Percentiles rank a stretch among this genome's conserved stretches.
phyloP scores from a whole-genome alignment of 179 eudicot species.

The Spinacia oleracea region DNA sequence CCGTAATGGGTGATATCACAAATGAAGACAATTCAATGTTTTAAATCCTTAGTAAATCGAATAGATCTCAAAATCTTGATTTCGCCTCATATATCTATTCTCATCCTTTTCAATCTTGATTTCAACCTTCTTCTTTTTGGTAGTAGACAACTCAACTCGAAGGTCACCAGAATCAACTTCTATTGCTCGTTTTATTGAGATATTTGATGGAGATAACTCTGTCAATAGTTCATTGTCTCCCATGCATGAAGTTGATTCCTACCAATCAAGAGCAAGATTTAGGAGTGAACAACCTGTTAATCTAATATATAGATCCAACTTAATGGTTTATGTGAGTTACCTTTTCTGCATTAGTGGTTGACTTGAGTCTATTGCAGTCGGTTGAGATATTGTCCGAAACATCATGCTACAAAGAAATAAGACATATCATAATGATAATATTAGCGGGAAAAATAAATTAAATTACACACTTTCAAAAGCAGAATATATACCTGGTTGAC shows the following conservation, averaged over 20 bases:
- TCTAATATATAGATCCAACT: too few relatives aligned
- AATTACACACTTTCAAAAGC: background rate
- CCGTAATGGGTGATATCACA: too few relatives aligned
- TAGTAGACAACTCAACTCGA: background rate
- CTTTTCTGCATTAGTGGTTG: background rate
- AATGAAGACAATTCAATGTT: too few relatives aligned
- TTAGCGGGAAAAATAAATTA: too few relatives aligned
- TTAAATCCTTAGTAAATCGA: too few relatives aligned
- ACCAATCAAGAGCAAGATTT: too few relatives aligned
- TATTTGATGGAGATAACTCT: background rate
- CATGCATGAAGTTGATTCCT: background rate
- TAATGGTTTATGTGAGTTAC: background rate
- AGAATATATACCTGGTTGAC: background rate
- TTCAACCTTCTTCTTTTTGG: background rate
- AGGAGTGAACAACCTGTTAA: too few relatives aligned
- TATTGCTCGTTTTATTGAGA: background rate
- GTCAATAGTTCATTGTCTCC: background rate
- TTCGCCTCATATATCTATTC: background rate
- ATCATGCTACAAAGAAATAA: background rate
- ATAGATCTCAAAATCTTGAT: too few relatives aligned
- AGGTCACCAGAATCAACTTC: background rate
- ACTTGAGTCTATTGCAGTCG: background rate
- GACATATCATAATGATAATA: too few relatives aligned
- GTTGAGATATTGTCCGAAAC: background rate
- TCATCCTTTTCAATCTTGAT: slow-evolving; percentile 5